Percentiles rank a stretch among this genome's conserved stretches.
These are phyloP conservation scores for Dictyostelium capitatum DNA, from an alignment of 78 protist species.

Conservation along the genomic window DNA sequence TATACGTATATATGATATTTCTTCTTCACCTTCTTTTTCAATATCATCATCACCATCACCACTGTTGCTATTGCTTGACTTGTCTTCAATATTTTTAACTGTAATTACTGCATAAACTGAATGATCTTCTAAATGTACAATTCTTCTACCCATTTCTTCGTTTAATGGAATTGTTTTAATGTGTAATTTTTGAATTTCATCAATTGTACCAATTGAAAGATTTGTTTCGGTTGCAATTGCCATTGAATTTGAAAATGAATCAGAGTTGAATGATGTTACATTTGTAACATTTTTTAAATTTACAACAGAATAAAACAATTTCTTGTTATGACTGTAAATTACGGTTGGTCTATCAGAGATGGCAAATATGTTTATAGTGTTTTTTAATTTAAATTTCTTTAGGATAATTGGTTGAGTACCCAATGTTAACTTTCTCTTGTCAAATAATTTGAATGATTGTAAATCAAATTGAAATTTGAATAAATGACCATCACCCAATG, in stretches of 20 bases:
- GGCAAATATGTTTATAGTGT: conserved; percentile 87
- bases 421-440: conserved; percentile 83
- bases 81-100: neutral
- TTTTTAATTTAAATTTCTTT: conserved; percentile 49
- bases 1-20: conserved; percentile 31
- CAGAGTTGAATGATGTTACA: conserved; percentile 87
- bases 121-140: conserved; percentile 70
- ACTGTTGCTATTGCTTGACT: neutral
- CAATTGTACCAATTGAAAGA: conserved; percentile 86
- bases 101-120: conserved; percentile 54
- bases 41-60: neutral
- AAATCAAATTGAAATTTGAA: conserved; percentile 72
- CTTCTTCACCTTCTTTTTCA: neutral
- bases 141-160: conserved; percentile 90
- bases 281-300: conserved; percentile 78
- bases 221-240: conserved; percentile 86
- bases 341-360: conserved; percentile 94
- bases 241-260: conserved; percentile 84
- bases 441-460: conserved; percentile 53
- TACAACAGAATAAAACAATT: conserved; percentile 89
- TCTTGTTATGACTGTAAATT: conserved; percentile 79
- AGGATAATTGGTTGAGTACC: conserved; percentile 93
- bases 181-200: conserved; percentile 95
- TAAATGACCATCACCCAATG: conserved; percentile 96
- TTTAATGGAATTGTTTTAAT: conserved; percentile 88